These are phyloP conservation scores for Agroathelia rolfsii DNA, from an alignment of 1,284 basidiomycete genomes.

Conservation along the genomic window DNA sequence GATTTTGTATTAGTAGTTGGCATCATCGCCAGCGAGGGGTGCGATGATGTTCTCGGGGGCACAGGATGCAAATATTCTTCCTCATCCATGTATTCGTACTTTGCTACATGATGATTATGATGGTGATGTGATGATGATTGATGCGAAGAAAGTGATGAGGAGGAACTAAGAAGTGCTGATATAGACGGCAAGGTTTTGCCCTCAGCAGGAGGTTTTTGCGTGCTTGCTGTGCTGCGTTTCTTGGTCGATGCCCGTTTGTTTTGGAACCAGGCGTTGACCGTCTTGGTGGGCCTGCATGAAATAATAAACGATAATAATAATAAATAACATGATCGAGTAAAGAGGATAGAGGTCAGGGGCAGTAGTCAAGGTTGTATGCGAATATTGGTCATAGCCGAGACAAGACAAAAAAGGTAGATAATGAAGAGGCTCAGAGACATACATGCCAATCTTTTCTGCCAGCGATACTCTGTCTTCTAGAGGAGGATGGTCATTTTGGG, in stretches of 20 bases:
- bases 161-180: constrained; percentile 33
- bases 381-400: constrained; percentile 12
- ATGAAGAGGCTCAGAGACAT: constrained; percentile 25
- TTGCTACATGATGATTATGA: constrained; percentile 25
- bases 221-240: constrained; percentile 45
- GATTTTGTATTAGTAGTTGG: constrained; percentile 2
- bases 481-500: constrained; percentile 64
- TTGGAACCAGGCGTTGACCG: constrained; percentile 77
- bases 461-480: constrained; percentile 55
- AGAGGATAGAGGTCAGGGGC: constrained; percentile 10
- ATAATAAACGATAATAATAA: constrained; percentile 12
- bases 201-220: constrained; percentile 15
- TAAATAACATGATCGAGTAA: constrained; percentile 9
- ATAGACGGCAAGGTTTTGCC: constrained; percentile 28
- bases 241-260: constrained; percentile 75
- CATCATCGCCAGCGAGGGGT: constrained; percentile 3
- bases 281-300: constrained; percentile 60
- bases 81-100: constrained; percentile 37
- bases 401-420: constrained; percentile 13
- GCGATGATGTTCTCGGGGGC: constrained; percentile 16
- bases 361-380: constrained; percentile 17
- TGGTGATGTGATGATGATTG: constrained; percentile 21
- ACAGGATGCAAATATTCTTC: constrained; percentile 18
- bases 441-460: constrained; percentile 67
- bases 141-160: constrained; percentile 21